Evolutionary conservation across 305 asterid species (phyloP), one percentile per base, ranked within the genome.

Genomic region (Fraxinus albicans): DNA sequence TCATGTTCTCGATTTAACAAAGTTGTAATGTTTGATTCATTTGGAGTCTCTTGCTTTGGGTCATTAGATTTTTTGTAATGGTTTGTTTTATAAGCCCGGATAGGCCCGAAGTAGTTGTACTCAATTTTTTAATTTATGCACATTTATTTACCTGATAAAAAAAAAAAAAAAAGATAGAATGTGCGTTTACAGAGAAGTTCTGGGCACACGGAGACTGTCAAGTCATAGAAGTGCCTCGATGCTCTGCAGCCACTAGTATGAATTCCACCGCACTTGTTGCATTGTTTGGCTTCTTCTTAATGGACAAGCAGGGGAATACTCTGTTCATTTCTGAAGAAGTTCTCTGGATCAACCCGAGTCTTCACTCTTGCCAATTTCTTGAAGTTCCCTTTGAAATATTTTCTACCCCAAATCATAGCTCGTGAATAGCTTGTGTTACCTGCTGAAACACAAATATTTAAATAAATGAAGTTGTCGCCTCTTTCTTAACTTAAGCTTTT

Each of bases 351-450:
- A 81, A 78, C 81, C 60, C 8, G 9, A 8, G 82, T 84, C 77
- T 92, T 90, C 73, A 88, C 91, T 74, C 27, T 13, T 0, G 86
- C 88, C 84, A 90, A 78, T 83, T 87, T 92, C 78, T 79, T 70
- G 44, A 89, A 90, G 34, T 92, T 92, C 19, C 84, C 83, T 29
- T 86, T 82, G 73, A 90, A 90, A 23, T 89, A 90, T 72, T 81
- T 90, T 40, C 53, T 78, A 9, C 93, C 93, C 94, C 94, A 88
- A 70, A 80, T 1, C 6, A 13, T 7, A 34, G 90, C 89, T 87
- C 83, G 50, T 38, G 83, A 84, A 69, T 87, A 89, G 58, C 86
- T 86, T 3, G 89, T 55, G 33, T 60, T 60, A 60, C 72, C 72
- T 60, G 72, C 15, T 60, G 72, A 60, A 60, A 23, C 27, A 21